Evolutionary conservation across 2,329 filamentous ascomycete species (phyloP).

Genomic region (Byssoonygena ceratinophila): DNA sequence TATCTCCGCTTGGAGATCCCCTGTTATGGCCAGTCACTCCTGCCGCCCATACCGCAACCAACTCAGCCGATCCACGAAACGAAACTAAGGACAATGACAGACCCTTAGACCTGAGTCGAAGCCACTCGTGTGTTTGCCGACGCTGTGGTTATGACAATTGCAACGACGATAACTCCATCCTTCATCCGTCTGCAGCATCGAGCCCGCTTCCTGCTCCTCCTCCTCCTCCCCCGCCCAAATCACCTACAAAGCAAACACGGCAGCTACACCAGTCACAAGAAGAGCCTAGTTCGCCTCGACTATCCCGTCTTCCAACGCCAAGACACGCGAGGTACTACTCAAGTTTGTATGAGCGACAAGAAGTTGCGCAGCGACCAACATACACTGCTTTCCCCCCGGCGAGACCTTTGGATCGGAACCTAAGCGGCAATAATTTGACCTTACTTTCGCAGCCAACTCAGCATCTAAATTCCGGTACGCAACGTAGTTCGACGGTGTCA

Average conservation of each 20-base stretch:
- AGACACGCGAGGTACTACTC: neutral
- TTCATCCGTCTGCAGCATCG: neutral
- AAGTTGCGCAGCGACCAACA: neutral
- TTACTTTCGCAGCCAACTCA: neutral
- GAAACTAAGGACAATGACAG: neutral
- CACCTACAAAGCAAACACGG: neutral
- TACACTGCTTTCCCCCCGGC: neutral
- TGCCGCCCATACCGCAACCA: neutral
- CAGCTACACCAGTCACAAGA: neutral
- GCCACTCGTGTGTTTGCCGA: neutral
- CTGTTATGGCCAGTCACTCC: neutral
- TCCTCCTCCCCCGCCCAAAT: neutral
- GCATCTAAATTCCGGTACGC: neutral
- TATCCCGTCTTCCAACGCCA: neutral
- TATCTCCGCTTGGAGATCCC: neutral
- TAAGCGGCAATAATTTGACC: neutral
- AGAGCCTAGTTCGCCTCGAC: neutral
- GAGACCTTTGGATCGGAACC: neutral
- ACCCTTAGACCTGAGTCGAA: neutral
- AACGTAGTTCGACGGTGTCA: neutral
- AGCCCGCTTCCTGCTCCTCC: neutral
- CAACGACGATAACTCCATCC: neutral
- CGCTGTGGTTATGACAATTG: conserved; percentile 1
- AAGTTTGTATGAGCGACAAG: neutral
- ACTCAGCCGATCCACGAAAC: neutral